phyloP scores from a whole-genome alignment of 108 stramenopile species.

The Asterionellopsis glacialis region DNA sequence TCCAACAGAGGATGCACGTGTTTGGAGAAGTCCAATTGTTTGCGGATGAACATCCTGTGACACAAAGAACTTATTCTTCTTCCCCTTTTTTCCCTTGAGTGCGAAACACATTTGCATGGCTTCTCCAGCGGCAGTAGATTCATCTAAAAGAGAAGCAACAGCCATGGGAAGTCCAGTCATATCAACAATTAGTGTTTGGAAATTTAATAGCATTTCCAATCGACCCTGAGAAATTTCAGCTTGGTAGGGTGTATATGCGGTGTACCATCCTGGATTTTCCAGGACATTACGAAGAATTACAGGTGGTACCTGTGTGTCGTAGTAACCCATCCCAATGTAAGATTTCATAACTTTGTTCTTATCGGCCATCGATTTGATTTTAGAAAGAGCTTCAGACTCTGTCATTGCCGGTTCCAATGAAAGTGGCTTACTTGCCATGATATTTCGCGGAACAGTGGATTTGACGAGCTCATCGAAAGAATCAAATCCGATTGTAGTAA shows the following conservation, averaged over 20 bases:
- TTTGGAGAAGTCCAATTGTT: conserved; percentile 90
- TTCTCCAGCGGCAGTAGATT: conserved; percentile 95
- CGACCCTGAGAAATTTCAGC: conserved; percentile 99
- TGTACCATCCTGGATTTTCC: conserved; percentile 99
- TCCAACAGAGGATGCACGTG: conserved; percentile 86
- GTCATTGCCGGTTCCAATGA: conserved; percentile 74
- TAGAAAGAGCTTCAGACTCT: conserved; percentile 89
- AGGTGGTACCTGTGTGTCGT: conserved; percentile 91
- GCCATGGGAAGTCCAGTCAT: conserved; percentile 96
- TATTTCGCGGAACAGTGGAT: conserved; percentile 90
- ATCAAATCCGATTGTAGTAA: conserved; percentile 82
- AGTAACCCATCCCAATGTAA: conserved; percentile 97
- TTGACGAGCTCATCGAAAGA: conserved; percentile 84
- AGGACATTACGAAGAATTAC: conserved; percentile 97
- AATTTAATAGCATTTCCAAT: conserved; percentile 97
- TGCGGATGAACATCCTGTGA: conserved; percentile 94
- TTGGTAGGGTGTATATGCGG: conserved; percentile 99
- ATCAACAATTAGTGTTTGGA: conserved; percentile 98
- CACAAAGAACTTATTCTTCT: conserved; percentile 92
- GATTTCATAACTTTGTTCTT: conserved; percentile 96
- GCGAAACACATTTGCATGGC: conserved; percentile 97
- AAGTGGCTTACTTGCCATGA: conserved; percentile 66
- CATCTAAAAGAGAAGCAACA: conserved; percentile 95
- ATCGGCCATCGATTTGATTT: conserved; percentile 52
- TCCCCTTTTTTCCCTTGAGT: conserved; percentile 85